Percentiles rank a stretch among this genome's conserved stretches.
Evolutionary conservation across 106 monocot genomes (phyloP).

Genomic region (Dioscorea dumetorum): DNA sequence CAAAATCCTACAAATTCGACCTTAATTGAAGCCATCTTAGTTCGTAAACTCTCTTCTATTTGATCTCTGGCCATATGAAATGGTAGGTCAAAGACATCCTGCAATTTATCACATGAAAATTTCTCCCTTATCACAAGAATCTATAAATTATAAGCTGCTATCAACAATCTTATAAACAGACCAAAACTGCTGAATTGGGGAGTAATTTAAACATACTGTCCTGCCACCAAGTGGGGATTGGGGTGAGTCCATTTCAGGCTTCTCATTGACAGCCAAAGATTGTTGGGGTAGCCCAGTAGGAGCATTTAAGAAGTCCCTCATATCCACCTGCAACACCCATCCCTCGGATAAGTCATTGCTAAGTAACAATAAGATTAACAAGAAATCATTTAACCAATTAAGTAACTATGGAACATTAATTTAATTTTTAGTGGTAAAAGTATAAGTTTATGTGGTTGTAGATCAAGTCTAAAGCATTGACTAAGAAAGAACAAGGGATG

Average conservation of each 20-base stretch:
- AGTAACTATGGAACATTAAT: too few relatives aligned
- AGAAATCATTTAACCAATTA: neutral
- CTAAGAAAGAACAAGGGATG: too few relatives aligned
- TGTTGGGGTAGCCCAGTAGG: constrained; percentile 50
- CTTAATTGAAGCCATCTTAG: constrained; percentile 99
- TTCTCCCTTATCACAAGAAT: too few relatives aligned
- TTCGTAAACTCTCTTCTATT: constrained; percentile 93
- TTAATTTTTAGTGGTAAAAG: too few relatives aligned
- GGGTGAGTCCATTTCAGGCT: constrained; percentile 43
- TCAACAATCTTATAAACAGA: neutral
- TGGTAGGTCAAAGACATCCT: constrained; percentile 99
- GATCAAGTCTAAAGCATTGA: too few relatives aligned
- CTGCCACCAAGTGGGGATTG: constrained; percentile 75
- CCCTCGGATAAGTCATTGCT: neutral
- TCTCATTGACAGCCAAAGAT: constrained; percentile 35
- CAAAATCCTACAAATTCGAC: constrained; percentile 12
- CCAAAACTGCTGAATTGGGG: neutral
- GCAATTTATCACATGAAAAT: constrained; percentile 1
- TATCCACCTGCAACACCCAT: constrained; percentile 46
- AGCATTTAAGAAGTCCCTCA: constrained; percentile 94
- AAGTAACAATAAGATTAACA: neutral
- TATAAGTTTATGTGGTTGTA: too few relatives aligned
- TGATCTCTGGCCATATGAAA: constrained; percentile 99
- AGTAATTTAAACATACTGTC: constrained; percentile 37
- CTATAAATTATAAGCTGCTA: too few relatives aligned